A percentile compares a stretch with the other conserved stretches of the same genome.
phyloP scores from a whole-genome alignment of 2,329 filamentous ascomycete species.

The Pestalotiopsis sp. region DNA sequence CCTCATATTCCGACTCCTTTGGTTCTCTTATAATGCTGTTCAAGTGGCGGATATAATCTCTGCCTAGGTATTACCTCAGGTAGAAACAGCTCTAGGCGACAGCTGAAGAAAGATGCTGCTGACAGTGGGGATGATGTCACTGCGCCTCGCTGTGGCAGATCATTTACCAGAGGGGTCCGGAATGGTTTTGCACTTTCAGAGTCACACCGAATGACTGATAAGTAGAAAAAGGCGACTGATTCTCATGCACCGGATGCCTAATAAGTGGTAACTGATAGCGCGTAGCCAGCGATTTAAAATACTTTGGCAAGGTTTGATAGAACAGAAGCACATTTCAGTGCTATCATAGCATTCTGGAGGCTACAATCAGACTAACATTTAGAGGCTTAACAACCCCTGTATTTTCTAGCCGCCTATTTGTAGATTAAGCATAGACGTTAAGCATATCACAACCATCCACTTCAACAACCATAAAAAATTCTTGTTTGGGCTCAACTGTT shows the following conservation, averaged over 20 bases:
- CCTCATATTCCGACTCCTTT: not conserved
- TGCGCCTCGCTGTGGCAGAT: not conserved
- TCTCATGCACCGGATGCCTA: no score
- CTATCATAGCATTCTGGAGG: no score
- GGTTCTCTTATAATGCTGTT: not conserved
- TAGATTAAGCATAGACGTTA: not conserved
- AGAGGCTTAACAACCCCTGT: no score
- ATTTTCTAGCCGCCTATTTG: no score
- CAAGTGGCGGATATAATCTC: not conserved
- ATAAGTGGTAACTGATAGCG: not conserved
- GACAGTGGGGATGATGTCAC: not conserved
- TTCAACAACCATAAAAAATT: not conserved
- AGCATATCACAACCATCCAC: not conserved
- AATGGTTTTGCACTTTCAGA: not conserved
- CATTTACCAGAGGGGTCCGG: not conserved
- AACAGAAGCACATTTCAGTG: not conserved
- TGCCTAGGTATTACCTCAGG: not conserved
- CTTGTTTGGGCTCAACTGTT: not conserved
- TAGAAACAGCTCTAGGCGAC: not conserved
- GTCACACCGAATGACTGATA: not conserved
- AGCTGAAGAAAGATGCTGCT: not conserved
- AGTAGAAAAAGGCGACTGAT: not conserved
- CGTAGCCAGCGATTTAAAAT: no score
- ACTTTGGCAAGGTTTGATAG: not conserved
- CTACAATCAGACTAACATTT: no score